phyloP scores from a whole-genome alignment of 2,329 filamentous ascomycete genomes.

The Davidsoniella australis region DNA sequence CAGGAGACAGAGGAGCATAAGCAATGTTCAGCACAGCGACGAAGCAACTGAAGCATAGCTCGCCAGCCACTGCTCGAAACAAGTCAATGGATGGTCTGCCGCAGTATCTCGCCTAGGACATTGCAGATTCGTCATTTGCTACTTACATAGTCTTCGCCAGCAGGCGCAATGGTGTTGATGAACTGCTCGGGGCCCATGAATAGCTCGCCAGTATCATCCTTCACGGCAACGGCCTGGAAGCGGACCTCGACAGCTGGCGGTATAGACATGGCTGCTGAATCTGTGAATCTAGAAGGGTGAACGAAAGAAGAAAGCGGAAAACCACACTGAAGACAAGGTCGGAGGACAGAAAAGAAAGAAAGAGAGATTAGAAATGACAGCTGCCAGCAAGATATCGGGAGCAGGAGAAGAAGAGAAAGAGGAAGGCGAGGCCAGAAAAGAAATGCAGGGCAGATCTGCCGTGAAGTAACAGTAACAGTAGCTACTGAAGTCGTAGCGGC shows the following conservation, averaged over 20 bases:
- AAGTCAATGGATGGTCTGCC: neutral
- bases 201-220: conserved; percentile 60
- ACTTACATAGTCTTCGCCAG: conserved; percentile 80
- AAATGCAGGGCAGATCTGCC: too few species aligned
- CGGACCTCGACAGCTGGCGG: conserved; percentile 33
- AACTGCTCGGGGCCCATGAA: conserved; percentile 79
- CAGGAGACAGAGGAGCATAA: neutral
- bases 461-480: too few species aligned
- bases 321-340: neutral
- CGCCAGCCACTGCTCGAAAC: neutral
- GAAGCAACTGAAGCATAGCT: neutral
- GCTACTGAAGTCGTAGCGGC: neutral
- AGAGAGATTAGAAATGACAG: neutral
- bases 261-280: conserved; percentile 1
- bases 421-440: neutral
- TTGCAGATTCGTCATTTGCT: neutral
- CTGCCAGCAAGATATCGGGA: neutral
- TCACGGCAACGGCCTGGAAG: conserved; percentile 60
- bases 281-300: neutral
- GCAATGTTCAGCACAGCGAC: neutral
- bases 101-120: neutral
- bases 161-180: conserved; percentile 74
- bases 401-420: neutral
- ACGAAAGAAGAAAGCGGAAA: neutral
- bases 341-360: neutral